Conservation (phyloP, 495 filamentous ascomycete genomes). For the Jackrogersella multiformis region DNA sequence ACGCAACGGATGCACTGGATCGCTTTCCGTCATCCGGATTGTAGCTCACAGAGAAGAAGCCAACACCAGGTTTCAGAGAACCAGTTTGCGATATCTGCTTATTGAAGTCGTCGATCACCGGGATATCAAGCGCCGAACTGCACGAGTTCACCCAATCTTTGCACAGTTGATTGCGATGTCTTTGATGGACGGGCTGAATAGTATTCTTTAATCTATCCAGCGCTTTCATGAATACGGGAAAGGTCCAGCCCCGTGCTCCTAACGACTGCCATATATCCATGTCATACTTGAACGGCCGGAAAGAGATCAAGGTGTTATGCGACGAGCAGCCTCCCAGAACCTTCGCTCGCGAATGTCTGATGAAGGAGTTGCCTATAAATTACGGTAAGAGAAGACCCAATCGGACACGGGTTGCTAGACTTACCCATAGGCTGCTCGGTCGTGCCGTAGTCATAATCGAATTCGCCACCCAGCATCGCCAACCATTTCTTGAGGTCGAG, state of each 20-base stretch:
- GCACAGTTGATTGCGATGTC: conserved; percentile 83
- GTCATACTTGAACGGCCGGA: conserved; percentile 84
- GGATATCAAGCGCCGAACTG: conserved; percentile 75
- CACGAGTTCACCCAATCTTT: conserved; percentile 83
- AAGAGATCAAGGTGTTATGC: conserved; percentile 88
- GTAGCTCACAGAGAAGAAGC: conserved; percentile 86
- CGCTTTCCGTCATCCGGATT: conserved; percentile 81
- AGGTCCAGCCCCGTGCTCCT: conserved; percentile 80
- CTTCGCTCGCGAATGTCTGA: conserved; percentile 85
- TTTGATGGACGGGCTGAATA: conserved; percentile 78
- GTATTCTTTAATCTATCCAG: conserved; percentile 81
- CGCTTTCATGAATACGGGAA: conserved; percentile 77
- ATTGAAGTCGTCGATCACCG: conserved; percentile 83
- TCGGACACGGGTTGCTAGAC: conserved; percentile 32
- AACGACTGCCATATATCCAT: conserved; percentile 72
- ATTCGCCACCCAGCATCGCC: conserved; percentile 76
- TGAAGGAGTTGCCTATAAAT: conserved; percentile 75
- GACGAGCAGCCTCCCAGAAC: conserved; percentile 86
- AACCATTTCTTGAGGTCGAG: conserved; percentile 85
- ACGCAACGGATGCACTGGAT: conserved; percentile 83
- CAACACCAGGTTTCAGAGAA: conserved; percentile 73
- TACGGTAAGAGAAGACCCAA: conserved; percentile 29
- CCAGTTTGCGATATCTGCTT: conserved; percentile 73
- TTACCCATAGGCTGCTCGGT: conserved; percentile 81
- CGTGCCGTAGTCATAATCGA: conserved; percentile 88